phyloP scores from a whole-genome alignment of 208 protist species.

The Acanthamoeba triangularis region DNA sequence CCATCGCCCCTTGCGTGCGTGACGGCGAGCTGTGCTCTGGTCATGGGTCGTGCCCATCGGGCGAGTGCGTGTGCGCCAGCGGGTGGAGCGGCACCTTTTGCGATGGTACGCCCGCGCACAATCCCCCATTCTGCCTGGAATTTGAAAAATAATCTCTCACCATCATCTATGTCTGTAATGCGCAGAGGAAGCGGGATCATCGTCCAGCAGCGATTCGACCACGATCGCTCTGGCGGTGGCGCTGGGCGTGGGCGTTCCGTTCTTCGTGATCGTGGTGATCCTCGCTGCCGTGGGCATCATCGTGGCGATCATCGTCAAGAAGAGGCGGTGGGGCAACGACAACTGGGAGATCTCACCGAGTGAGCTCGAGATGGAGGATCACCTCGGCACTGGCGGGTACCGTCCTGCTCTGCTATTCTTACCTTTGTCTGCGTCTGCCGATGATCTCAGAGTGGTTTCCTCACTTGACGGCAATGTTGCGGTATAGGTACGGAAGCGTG shows the following conservation, averaged over 20 bases:
- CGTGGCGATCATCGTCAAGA: not conserved
- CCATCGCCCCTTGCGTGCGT: not conserved
- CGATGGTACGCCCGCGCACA: not conserved
- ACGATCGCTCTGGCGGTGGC: not conserved
- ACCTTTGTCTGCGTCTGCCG: no score
- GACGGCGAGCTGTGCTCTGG: not conserved
- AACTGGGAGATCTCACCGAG: not conserved
- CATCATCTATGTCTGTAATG: no score
- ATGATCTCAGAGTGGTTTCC: no score
- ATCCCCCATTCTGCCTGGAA: no score
- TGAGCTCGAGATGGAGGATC: conserved; percentile 15
- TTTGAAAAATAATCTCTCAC: no score
- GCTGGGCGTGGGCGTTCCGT: not conserved
- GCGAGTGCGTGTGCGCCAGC: not conserved
- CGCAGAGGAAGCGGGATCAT: no score
- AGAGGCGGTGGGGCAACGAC: not conserved
- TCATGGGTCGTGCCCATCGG: not conserved
- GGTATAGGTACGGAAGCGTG: not conserved
- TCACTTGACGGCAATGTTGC: no score
- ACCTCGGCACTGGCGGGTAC: not conserved
- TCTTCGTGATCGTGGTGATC: not conserved
- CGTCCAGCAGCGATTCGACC: no score
- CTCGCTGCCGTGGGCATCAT: not conserved
- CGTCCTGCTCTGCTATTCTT: no score
- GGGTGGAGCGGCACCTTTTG: not conserved